Base-by-base conservation (phyloP, 768 basidiomycete species). In the Neoboletus brunneissimus region DNA sequence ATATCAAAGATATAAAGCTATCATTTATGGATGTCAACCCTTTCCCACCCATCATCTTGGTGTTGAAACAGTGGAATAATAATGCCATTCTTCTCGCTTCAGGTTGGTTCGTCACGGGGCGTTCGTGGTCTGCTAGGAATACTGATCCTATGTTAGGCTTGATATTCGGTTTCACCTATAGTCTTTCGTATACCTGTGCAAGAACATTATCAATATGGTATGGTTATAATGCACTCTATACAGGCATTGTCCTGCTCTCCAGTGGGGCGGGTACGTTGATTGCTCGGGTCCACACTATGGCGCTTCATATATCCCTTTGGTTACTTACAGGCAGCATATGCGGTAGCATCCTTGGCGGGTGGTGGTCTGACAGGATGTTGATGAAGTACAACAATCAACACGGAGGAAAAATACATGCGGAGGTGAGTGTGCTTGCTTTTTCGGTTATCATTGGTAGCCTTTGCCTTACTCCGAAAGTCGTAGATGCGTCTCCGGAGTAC, bases 401-500 rank as follows among this genome's bases (percentile, higher is more conserved):
- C 57, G 78, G 76, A 2, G 81, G 79, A 2, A 64, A 71, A 7
- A 68, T 72, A 16, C 75, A 79, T 57, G 83, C 91, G 2, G 92
- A 94, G 80, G 88, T 86, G 53, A 60, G 73, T 51, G 11, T 15
- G 27, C 43, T n/a, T 16, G 7, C 20, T 12, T n/a, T 15, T 29
- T n/a, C 35, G n/a, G 34, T 8, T 25, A 37, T 8, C 4, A 43
- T 38, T 12, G 16, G 5, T 27, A 4, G 27, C 5, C 27, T 27
- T 43, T 22, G 23, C n/a, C 41, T 48, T 27, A 61, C 37, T 25
- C 15, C 18, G 3, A 25, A 32, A 37, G n/a, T 1, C 7, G 12
- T 54, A 91, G 88, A 86, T 89, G 81, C 85, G 91, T 6, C 74
- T 94, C 11, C 75, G 76, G 62, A 88, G 87, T 63, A 87, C 85